Base-by-base conservation (phyloP, 2,329 filamentous ascomycete species). In the Ceratocystis harringtonii region DNA sequence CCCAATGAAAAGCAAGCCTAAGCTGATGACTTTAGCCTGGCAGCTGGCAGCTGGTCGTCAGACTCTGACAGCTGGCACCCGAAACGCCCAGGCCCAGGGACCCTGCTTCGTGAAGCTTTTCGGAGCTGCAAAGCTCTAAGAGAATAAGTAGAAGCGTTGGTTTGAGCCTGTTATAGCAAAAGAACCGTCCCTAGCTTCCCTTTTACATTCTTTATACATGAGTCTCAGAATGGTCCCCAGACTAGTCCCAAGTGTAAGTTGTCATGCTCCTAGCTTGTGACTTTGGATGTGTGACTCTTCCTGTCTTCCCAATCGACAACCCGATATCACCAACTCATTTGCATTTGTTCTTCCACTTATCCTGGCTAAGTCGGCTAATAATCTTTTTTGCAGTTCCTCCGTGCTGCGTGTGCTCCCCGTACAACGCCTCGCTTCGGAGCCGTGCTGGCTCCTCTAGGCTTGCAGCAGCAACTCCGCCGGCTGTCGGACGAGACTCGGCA, bases 401-500 rank as follows among this genome's bases (percentile, higher is more conserved):
- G 52, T 32, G 52, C 52, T 22, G 25, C 60, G 41, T 15, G 36
- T 4, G 43, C 60, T 12, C 60, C 41, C 5, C 41, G 41, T 6
- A 19, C 60, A 5, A 19, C 60, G 10, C 10, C 10, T 41, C 19
- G 19, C 15, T 41, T 63, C 45, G 44, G 45, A 17, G 25, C 25
- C 17, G 61, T 36, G 25, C 43, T 62, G 61, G 41, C 19, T 8
- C 45, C 44, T 28, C 10, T 36, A 19, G 25, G 52, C 1, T 0
- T 58, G 28, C 52, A 32, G 28, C 52, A 58, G 28, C 55, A 55
- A 43, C 44, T 62, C 25, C 66, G 66, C 10, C 48, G 30, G 8
- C 83, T 99, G 61, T 96, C 92, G 41, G 83, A 86, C 70, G 83
- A 90, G 73, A 94, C 89, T 10, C 85, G 83, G 68, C 77, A 84